Percentiles rank a stretch among this genome's conserved stretches.
These are phyloP conservation scores for Penicillium janthinellum DNA, from an alignment of 2,329 filamentous ascomycete species.

Conservation along the genomic window DNA sequence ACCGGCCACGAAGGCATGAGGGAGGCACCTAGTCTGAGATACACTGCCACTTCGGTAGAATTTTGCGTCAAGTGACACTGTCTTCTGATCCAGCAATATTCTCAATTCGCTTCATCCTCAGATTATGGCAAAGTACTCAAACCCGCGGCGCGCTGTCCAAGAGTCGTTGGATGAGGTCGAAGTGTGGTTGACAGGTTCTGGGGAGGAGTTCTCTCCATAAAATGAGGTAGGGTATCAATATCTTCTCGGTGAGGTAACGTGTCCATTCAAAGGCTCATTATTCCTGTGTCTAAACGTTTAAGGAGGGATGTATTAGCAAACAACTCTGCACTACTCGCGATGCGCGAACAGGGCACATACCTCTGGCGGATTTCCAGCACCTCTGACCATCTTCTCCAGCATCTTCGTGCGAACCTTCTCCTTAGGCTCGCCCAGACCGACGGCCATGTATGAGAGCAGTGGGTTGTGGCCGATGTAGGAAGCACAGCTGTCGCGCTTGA, in stretches of 20 bases:
- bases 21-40: background rate
- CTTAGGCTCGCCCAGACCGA: constrained; percentile 82
- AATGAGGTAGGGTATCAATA: background rate
- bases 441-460: constrained; percentile 81
- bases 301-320: constrained; percentile 1
- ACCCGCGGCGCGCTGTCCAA: no score
- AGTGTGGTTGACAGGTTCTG: background rate
- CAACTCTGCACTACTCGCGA: background rate
- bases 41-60: no score
- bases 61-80: background rate
- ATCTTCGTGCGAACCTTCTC: constrained; percentile 78
- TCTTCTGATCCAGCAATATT: no score
- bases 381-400: constrained; percentile 72
- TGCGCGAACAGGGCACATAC: constrained; percentile 37
- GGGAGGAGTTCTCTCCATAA: background rate
- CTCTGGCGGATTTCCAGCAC: constrained; percentile 67
- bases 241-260: background rate
- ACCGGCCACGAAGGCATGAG: background rate
- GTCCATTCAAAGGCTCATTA: background rate
- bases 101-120: no score
- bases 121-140: background rate
- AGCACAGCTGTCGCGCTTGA: constrained; percentile 88
- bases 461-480: constrained; percentile 89
- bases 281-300: constrained; percentile 10
- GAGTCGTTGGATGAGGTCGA: background rate